Percentiles rank a stretch among this genome's conserved stretches.
Evolutionary conservation across 164 flowering plant genomes (phyloP).

Genomic region (Aristolochia fimbriata): DNA sequence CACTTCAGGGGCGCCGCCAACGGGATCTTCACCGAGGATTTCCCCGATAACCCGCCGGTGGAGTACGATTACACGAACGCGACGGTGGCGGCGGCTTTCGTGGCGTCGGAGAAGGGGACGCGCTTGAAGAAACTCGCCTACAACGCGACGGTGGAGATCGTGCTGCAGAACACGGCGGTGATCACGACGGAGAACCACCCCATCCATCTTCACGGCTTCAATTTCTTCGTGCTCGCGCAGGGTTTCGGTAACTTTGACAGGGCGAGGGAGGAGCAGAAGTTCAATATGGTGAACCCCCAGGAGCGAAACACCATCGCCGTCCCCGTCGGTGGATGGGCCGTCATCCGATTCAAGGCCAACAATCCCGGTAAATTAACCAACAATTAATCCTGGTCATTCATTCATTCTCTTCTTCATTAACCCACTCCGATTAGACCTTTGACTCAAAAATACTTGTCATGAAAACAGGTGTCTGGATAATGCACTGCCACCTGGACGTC

Average conservation of each 20-base stretch:
- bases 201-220: conserved; percentile 59
- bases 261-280: conserved; percentile 18
- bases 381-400: too few relatives aligned
- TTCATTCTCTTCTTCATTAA: too few relatives aligned
- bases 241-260: conserved; percentile 67
- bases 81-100: conserved; percentile 5
- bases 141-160: conserved; percentile 54
- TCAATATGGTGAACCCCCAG: conserved; percentile 56
- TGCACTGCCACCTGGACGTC: conserved; percentile 72
- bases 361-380: conserved; percentile 67
- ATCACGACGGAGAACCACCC: conserved; percentile 53
- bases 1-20: conserved; percentile 16
- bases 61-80: conserved; percentile 47
- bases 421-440: background rate
- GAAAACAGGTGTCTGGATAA: conserved; percentile 68
- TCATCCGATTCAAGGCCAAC: conserved; percentile 54
- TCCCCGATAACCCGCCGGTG: conserved; percentile 44
- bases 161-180: conserved; percentile 69
- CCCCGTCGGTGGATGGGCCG: conserved; percentile 86
- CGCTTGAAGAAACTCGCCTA: conserved; percentile 40
- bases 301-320: conserved; percentile 65
- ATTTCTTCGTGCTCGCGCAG: conserved; percentile 61
- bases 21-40: conserved; percentile 49
- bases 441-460: background rate
- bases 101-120: conserved; percentile 27